phyloP scores from a whole-genome alignment of 257 asterid species.

The Solanum ahanhuiri region DNA sequence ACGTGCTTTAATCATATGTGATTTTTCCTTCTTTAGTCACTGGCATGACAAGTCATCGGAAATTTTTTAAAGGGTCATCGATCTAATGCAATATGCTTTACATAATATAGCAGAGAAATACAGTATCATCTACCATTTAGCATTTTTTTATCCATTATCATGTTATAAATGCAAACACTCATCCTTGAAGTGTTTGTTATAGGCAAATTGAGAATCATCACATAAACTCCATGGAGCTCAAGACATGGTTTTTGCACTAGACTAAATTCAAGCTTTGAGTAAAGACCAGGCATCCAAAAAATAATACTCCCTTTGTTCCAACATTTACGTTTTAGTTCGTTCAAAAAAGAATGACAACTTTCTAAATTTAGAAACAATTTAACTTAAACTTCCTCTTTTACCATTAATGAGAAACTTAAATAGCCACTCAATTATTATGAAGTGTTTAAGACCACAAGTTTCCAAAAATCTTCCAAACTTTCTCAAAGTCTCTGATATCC shows the following conservation, averaged over 20 bases:
- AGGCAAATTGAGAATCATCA: background rate
- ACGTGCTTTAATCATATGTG: fast-evolving
- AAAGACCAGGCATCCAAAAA: background rate
- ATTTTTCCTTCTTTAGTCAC: background rate
- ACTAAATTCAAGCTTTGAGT: background rate
- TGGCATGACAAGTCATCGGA: too few relatives aligned
- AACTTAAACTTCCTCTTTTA: background rate
- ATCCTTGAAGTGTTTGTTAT: background rate
- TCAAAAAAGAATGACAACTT: background rate
- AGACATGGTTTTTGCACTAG: background rate
- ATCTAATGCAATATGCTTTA: background rate
- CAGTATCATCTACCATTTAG: background rate
- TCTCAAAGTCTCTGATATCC: background rate
- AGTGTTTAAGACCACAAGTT: too few relatives aligned
- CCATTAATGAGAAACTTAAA: background rate
- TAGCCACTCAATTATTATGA: background rate
- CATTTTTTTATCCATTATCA: too few relatives aligned
- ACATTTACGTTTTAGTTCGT: too few relatives aligned
- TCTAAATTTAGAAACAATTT: background rate
- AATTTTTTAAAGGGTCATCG: too few relatives aligned
- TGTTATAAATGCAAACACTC: too few relatives aligned
- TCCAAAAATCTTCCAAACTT: background rate
- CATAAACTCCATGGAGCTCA: background rate
- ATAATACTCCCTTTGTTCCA: background rate
- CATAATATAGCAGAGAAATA: background rate